A percentile compares a stretch with the other conserved stretches of the same genome.
Evolutionary conservation across 2,329 filamentous ascomycete species (phyloP).

Genomic region (Xylariales sp.): DNA sequence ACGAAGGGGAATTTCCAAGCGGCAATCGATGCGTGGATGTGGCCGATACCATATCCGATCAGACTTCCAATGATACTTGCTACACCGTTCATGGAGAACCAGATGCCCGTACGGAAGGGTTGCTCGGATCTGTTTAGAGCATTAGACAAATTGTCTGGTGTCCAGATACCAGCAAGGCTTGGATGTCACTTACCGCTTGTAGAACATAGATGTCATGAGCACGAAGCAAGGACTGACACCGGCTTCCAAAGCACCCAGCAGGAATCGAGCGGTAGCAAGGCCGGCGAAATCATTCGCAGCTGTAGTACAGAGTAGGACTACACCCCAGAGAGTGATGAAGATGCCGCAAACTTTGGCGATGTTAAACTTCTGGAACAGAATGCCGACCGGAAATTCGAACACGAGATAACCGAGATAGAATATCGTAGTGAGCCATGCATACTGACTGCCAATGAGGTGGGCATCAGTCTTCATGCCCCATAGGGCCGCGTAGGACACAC

Average conservation of each 20-base stretch:
- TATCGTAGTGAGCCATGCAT: background rate
- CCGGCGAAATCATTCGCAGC: background rate
- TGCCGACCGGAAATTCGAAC: background rate
- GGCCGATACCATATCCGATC: background rate
- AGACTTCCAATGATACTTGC: background rate
- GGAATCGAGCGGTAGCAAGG: background rate
- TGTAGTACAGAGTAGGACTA: background rate
- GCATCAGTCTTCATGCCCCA: constrained; percentile 1
- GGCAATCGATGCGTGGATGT: background rate
- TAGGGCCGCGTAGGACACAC: constrained; percentile 1
- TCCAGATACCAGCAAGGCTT: no score
- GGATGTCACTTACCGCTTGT: constrained; percentile 3
- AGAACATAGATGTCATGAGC: constrained; percentile 2
- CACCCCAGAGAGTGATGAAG: background rate
- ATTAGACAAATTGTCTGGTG: no score
- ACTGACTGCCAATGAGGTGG: constrained; percentile 1
- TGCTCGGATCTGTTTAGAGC: no score
- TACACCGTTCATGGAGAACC: background rate
- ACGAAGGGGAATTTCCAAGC: constrained; percentile 3
- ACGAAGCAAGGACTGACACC: constrained; percentile 1
- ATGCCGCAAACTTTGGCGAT: no score
- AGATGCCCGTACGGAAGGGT: background rate
- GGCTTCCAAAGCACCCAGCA: constrained; percentile 1
- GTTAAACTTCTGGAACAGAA: no score
- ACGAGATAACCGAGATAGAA: constrained; percentile 3